Conservation (phyloP, 179 eudicot species). For the Amaranthus tricolor region DNA sequence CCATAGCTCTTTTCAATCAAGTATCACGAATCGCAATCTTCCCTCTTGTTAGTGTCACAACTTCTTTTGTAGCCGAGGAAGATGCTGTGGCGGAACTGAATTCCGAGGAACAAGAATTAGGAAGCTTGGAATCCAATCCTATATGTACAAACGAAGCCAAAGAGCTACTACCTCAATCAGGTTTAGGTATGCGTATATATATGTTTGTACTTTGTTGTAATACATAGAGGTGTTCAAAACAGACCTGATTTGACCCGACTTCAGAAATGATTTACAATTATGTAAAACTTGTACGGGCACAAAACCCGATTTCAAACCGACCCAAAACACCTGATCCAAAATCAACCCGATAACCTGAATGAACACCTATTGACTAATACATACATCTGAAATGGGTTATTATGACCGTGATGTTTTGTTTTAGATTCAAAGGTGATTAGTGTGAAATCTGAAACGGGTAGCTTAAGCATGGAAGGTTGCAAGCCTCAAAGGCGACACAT, state of each 20-base stretch:
- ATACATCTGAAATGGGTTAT: no score
- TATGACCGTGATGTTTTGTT: neutral
- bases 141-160: constrained; percentile 34
- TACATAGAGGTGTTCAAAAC: no score
- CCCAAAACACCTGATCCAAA: no score
- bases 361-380: no score
- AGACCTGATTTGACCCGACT: no score
- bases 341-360: no score
- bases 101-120: constrained; percentile 27
- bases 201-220: neutral
- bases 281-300: no score
- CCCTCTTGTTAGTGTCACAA: constrained; percentile 67
- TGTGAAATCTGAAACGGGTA: constrained; percentile 19
- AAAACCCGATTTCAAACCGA: no score
- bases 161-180: constrained; percentile 37
- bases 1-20: constrained; percentile 74
- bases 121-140: constrained; percentile 31
- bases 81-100: constrained; percentile 37
- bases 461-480: constrained; percentile 19
- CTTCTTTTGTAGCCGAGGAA: constrained; percentile 77
- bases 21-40: constrained; percentile 67
- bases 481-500: constrained; percentile 36
- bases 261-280: no score
- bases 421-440: constrained; percentile 26
- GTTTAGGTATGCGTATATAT: constrained; percentile 13